Evolutionary conservation across 1,139 yeast genomes (phyloP), one percentile per base, ranked within the genome.

Genomic region (Candida sanyaensis): DNA sequence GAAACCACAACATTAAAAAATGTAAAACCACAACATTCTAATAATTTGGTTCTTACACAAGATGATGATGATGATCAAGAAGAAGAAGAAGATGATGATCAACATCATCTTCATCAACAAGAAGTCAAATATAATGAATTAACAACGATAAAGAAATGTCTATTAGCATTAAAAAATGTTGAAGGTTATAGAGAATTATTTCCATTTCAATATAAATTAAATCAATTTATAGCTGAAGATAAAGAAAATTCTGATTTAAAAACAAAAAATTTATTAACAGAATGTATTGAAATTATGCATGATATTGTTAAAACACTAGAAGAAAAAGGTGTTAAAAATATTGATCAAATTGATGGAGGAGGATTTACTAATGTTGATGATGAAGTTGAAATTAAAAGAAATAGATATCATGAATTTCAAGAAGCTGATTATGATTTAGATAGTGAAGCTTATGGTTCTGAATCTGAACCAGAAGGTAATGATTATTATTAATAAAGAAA

Each of bases 141-240:
- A 51, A 81, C 89, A 12, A 93, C 99, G 0, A 96, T 92, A 27
- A 83, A 96, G 56, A 78, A 96, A 56, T 93, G 98, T 63, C 71
- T 93, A 43, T 71, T 91, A 49, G 98, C 93, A 59, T 85, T 93
- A 51, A 90, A 89, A 68, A 78, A 96, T 61, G 86, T 91, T 75
- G 97, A 97, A 45, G 98, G 98, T 4, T 79, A 93, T 50, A 80
- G 98, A 54, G 99, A 93, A 63, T 75, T 93, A 50, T 93, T 91
- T 61, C 99, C 98, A 7, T 93, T 89, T 65, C 98, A 93, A 67
- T 84, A 93, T 83, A 93, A 93, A 67, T 77, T 93, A 49, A 95
- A 96, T 0, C 38, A 36, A 12, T 36, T 13, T 9, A 23, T 36
- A 23, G 38, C 38, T 26, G 38, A 36, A 12, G 38, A 36, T 23